Conservation (phyloP, 2,329 filamentous ascomycete species). For the Dactylellina sp. region DNA sequence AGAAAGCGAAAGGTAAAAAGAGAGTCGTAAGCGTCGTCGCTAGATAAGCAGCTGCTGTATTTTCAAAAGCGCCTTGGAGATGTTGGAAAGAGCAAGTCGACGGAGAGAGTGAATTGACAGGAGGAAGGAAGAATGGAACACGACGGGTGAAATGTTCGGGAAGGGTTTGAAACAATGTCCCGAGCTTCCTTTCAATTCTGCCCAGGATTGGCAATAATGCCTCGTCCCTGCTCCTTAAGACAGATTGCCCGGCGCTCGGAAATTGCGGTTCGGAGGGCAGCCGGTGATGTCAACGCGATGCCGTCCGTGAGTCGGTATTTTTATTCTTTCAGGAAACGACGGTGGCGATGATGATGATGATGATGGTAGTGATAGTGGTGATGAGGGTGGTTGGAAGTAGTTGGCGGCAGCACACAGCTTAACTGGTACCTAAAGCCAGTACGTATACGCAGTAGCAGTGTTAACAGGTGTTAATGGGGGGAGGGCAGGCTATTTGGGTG, state of each 20-base stretch:
- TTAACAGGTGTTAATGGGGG: no score
- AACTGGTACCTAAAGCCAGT: no score
- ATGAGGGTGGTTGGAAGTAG: not conserved
- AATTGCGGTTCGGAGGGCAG: conserved; percentile 36
- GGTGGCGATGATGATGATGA: not conserved
- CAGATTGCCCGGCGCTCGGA: conserved; percentile 2
- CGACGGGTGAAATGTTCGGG: conserved; percentile 14
- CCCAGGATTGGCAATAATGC: conserved; percentile 25
- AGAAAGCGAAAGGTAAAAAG: not conserved
- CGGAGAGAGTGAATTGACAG: conserved; percentile 24
- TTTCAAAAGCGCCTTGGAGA: no score
- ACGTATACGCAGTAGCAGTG: no score
- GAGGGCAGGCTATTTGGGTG: no score
- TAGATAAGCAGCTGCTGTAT: no score
- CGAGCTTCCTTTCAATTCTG: conserved; percentile 27
- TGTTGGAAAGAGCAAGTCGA: conserved; percentile 10
- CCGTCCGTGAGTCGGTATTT: not conserved
- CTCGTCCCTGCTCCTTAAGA: conserved; percentile 25
- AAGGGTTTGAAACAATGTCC: conserved; percentile 30
- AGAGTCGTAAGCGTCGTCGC: no score
- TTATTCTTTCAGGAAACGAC: no score
- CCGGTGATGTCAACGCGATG: conserved; percentile 21
- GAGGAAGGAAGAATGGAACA: no score
- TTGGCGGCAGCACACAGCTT: no score
- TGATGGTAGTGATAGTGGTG: not conserved